Percentiles rank a stretch among this genome's conserved stretches.
These are phyloP conservation scores for Piper longum DNA, from an alignment of 164 flowering plant genomes.

Conservation along the genomic window DNA sequence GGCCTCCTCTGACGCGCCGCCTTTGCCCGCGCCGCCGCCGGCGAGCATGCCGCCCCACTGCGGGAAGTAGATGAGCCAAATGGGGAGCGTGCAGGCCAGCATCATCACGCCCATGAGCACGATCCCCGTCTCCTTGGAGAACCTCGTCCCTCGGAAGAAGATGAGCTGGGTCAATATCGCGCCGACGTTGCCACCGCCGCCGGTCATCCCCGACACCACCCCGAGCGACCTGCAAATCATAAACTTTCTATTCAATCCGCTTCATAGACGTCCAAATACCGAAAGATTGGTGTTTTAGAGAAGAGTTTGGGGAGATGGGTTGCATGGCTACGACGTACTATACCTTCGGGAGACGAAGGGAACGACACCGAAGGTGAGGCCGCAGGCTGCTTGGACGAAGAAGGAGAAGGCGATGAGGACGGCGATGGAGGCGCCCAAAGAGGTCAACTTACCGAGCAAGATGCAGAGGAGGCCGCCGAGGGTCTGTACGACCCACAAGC, in stretches of 20 bases:
- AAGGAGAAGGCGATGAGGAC: slow-evolving; percentile 67
- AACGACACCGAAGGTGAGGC: slow-evolving; percentile 76
- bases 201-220: slow-evolving; percentile 85
- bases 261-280: not conserved
- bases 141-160: slow-evolving; percentile 68
- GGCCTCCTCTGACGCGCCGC: slow-evolving; percentile 46
- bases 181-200: slow-evolving; percentile 86
- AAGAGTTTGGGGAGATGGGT: not conserved
- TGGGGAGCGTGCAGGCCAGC: slow-evolving; percentile 49
- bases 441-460: slow-evolving; percentile 37
- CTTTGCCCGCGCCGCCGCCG: slow-evolving; percentile 36
- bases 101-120: slow-evolving; percentile 85
- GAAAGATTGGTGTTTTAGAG: not conserved
- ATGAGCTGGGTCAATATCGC: slow-evolving; percentile 75
- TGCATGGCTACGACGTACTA: not conserved
- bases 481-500: slow-evolving; percentile 60
- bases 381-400: slow-evolving; percentile 79
- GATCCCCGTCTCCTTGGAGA: slow-evolving; percentile 61
- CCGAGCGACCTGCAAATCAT: slow-evolving; percentile 54
- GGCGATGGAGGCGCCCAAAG: slow-evolving; percentile 39
- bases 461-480: slow-evolving; percentile 65
- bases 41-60: slow-evolving; percentile 91
- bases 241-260: not conserved
- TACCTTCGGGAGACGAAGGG: slow-evolving; percentile 88
- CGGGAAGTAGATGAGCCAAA: slow-evolving; percentile 63